Evolutionary conservation across 148 eudicot species (phyloP).

Genomic region (Camellia japonica): DNA sequence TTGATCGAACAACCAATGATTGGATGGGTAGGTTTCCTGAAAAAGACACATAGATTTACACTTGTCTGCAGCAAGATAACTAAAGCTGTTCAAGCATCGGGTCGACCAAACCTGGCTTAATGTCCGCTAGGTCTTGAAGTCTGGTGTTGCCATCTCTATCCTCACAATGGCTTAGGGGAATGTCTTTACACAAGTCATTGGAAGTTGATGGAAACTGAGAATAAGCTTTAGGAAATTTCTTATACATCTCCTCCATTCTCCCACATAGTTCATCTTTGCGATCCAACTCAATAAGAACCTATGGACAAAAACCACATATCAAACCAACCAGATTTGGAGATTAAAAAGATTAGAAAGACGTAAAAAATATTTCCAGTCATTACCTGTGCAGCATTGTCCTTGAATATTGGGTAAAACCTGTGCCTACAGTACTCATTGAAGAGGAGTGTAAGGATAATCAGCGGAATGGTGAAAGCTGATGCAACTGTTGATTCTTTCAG

Average conservation of each 20-base stretch:
- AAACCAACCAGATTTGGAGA: neutral
- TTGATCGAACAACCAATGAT: slow-evolving; percentile 1
- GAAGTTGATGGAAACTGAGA: slow-evolving; percentile 51
- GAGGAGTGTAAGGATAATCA: slow-evolving; percentile 59
- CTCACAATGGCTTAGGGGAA: slow-evolving; percentile 14
- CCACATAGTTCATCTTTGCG: slow-evolving; percentile 58
- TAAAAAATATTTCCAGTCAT: neutral
- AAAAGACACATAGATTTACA: neutral
- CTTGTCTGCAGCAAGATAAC: neutral
- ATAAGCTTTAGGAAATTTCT: slow-evolving; percentile 51
- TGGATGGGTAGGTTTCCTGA: slow-evolving; percentile 9
- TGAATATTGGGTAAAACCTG: slow-evolving; percentile 65
- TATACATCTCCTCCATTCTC: slow-evolving; percentile 51
- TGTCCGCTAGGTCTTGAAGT: slow-evolving; percentile 21
- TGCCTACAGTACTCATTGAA: slow-evolving; percentile 76
- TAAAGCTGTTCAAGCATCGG: neutral
- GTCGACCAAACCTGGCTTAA: slow-evolving; percentile 25
- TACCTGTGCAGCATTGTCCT: slow-evolving; percentile 60
- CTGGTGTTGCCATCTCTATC: slow-evolving; percentile 23
- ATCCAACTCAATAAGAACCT: slow-evolving; percentile 88
- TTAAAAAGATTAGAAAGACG: neutral
- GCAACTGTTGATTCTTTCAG: slow-evolving; percentile 53
- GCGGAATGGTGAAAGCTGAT: slow-evolving; percentile 52
- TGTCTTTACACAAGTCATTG: slow-evolving; percentile 14
- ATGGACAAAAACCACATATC: slow-evolving; percentile 9